Base-by-base conservation (phyloP, 208 protist genomes). In the Leishmania lainsoni region DNA sequence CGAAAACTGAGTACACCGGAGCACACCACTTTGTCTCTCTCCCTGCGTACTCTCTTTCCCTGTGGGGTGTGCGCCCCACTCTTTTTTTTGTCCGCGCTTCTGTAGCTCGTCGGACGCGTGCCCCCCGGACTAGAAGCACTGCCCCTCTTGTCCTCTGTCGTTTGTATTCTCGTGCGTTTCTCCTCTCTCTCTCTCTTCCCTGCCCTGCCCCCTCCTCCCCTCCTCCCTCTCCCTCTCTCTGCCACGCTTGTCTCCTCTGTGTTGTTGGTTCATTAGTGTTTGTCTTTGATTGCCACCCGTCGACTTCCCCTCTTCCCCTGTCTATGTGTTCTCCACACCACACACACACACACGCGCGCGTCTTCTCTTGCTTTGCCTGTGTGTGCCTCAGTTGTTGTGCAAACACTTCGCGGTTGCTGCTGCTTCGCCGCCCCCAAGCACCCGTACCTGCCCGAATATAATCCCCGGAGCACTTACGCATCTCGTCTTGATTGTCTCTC, bases 131-230 rank as follows among this genome's bases (percentile, higher is more conserved):
- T 9, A 29, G 14, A 14, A 39, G 2, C 59, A 42, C 39, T 78
- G 39, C 48, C 77, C 77, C 45, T 71, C 29, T 83, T 56, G 52
- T 22, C 52, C 16, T 56, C 52, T 3, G 54, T 42, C 20, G 71
- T 48, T 16, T 78, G 45, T 22, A 17, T 29, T 75, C 58, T 35
- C 2, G 35, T 71, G 59, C 16, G 10, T 5, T 20, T 83, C 42
- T 66, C 77, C 78, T 83, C 73, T 56, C 77, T 76, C 77, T 76
- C 59, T 82, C 70, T 16, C 49, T 39, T 14, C 16, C 39, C 20
- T 29, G 22, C n/a, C 20, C 20, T 39, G 22, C n/a, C 66, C 66
- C 17, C 66, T 71, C 6, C n/a, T 12, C 39, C 4, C 59, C 29
- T 71, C 35, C 39, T 14, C 48, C 10, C 66, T 10, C 0, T 51